phyloP scores from a whole-genome alignment of 73 alveolate genomes.

The Tetrahymena borealis region DNA sequence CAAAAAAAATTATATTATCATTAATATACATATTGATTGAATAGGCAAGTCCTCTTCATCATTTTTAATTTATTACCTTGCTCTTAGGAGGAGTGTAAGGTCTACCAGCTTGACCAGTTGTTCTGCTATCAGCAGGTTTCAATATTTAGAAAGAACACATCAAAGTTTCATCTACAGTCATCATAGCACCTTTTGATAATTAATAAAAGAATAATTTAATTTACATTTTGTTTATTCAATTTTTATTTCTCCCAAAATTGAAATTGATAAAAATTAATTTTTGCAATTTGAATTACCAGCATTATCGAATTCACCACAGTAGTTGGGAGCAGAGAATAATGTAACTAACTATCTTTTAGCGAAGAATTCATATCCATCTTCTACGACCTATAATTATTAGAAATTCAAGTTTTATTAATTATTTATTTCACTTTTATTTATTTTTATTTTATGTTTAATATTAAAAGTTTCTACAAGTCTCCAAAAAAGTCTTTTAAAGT shows the following conservation, averaged over 20 bases:
- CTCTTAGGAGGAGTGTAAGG: neutral
- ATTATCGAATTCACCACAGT: conserved; percentile 93
- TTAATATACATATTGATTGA: too few relatives aligned
- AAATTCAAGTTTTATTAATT: neutral
- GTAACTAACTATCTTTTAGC: conserved; percentile 93
- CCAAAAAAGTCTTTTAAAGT: neutral
- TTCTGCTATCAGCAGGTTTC: conserved; percentile 80
- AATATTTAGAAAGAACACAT: conserved; percentile 89
- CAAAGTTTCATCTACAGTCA: conserved; percentile 89
- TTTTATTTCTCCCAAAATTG: conserved; percentile 60
- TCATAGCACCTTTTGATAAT: conserved; percentile 84
- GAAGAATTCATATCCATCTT: conserved; percentile 96
- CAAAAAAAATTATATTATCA: too few relatives aligned
- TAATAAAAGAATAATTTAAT: neutral
- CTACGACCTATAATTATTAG: conserved; percentile 35
- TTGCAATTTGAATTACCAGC: conserved; percentile 79
- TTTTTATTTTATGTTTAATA: neutral
- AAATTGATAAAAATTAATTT: conserved; percentile 70
- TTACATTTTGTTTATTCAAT: neutral
- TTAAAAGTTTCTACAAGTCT: neutral
- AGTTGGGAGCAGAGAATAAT: conserved; percentile 91
- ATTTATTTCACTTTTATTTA: neutral
- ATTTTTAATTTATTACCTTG: neutral
- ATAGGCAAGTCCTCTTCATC: too few relatives aligned
- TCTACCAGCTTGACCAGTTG: conserved; percentile 4